Conservation (phyloP, 805 yeast species). For the Suhomyces emberorum region DNA sequence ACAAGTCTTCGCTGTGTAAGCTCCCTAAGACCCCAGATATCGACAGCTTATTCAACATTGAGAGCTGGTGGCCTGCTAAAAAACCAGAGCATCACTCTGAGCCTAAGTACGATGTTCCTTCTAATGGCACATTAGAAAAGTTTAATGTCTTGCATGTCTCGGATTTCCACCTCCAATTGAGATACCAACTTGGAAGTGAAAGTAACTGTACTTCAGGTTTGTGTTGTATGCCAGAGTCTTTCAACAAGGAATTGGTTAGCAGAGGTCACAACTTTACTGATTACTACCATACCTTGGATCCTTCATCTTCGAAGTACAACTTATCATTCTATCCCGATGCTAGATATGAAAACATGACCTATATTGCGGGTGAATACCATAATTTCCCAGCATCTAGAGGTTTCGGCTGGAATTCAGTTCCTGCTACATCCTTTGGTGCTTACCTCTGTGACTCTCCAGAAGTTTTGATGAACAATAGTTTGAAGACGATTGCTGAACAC, state of each 20-base stretch:
- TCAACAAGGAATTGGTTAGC: slow-evolving; percentile 27
- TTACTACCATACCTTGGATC: slow-evolving; percentile 18
- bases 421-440: slow-evolving; percentile 61
- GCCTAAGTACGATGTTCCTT: slow-evolving; percentile 25
- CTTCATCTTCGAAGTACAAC: slow-evolving; percentile 10
- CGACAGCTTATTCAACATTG: slow-evolving; percentile 33
- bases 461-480: slow-evolving; percentile 54
- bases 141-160: slow-evolving; percentile 64
- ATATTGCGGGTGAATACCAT: slow-evolving; percentile 31
- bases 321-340: slow-evolving; percentile 32
- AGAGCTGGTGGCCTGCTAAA: slow-evolving; percentile 37
- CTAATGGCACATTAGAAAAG: slow-evolving; percentile 21
- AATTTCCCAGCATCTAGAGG: slow-evolving; percentile 26
- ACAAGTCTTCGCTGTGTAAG: slow-evolving; percentile 42
- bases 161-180: slow-evolving; percentile 62
- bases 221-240: slow-evolving; percentile 59
- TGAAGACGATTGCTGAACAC: slow-evolving; percentile 40
- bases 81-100: slow-evolving; percentile 21
- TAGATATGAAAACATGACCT: slow-evolving; percentile 23
- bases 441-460: slow-evolving; percentile 69
- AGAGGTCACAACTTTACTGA: slow-evolving; percentile 29
- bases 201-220: slow-evolving; percentile 53
- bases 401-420: slow-evolving; percentile 35
- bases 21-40: slow-evolving; percentile 52
- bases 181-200: slow-evolving; percentile 53